These are phyloP conservation scores for Paecilomyces dactylethromorphus DNA, from an alignment of 2,329 filamentous ascomycete species.

Conservation along the genomic window DNA sequence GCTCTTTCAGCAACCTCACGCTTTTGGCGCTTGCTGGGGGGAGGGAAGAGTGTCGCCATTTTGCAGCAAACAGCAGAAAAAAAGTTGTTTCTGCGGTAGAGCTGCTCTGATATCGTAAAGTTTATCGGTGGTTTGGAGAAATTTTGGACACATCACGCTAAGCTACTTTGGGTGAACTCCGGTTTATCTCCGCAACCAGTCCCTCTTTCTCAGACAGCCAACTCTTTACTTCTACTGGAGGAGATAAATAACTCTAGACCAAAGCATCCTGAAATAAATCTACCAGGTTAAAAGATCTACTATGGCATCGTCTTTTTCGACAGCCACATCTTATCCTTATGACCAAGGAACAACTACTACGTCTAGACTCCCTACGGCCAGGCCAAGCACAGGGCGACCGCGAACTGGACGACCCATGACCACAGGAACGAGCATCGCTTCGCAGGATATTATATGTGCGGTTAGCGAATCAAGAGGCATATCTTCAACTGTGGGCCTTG, in stretches of 20 bases:
- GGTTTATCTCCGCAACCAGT: conserved; percentile 6
- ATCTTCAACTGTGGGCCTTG: conserved; percentile 74
- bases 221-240: conserved; percentile 2
- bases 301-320: conserved; percentile 3
- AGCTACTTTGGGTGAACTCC: neutral
- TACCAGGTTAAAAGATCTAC: neutral
- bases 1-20: conserved; percentile 66
- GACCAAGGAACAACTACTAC: conserved; percentile 8
- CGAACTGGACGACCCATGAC: conserved; percentile 48
- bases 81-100: neutral
- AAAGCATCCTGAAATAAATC: neutral
- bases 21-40: conserved; percentile 80
- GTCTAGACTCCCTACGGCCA: conserved; percentile 15
- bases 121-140: conserved; percentile 1
- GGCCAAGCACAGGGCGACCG: conserved; percentile 39
- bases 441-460: conserved; percentile 77
- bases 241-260: neutral
- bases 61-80: conserved; percentile 5
- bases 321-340: conserved; percentile 2
- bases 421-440: conserved; percentile 49
- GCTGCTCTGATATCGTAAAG: neutral
- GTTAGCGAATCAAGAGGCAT: conserved; percentile 82
- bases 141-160: conserved; percentile 6
- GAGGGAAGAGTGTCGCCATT: conserved; percentile 79
- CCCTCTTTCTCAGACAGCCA: neutral